Conservation (phyloP, 768 basidiomycete species). For the Tephrocybe sp. region DNA sequence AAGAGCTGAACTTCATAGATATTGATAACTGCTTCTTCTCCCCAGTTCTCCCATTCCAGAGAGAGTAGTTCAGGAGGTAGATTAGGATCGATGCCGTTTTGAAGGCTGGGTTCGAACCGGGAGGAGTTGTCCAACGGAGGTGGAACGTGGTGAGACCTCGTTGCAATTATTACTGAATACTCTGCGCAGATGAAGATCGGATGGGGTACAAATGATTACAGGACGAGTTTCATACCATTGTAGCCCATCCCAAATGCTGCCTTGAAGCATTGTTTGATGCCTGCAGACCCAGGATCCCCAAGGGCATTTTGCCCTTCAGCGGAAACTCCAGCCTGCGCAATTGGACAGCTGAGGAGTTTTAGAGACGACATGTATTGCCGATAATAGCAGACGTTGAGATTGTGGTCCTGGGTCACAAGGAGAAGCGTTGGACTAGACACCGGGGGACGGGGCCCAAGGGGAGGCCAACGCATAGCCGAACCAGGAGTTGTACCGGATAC, state of each 20-base stretch:
- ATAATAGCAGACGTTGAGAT: constrained; percentile 53
- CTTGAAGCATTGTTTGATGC: constrained; percentile 47
- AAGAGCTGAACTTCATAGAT: constrained; percentile 58
- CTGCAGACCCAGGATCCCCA: constrained; percentile 33
- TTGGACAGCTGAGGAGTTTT: constrained; percentile 48
- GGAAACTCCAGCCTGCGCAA: constrained; percentile 40
- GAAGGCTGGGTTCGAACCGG: constrained; percentile 41
- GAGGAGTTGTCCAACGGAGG: constrained; percentile 19
- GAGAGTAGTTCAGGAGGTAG: constrained; percentile 25
- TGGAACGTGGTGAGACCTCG: constrained; percentile 55
- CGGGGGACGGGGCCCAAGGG: constrained; percentile 56
- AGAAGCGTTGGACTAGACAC: constrained; percentile 56
- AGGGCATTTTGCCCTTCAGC: constrained; percentile 31
- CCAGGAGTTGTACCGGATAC: constrained; percentile 38
- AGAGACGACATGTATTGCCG: constrained; percentile 44
- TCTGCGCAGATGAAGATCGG: constrained; percentile 39
- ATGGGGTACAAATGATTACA: not conserved
- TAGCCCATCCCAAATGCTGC: constrained; percentile 65
- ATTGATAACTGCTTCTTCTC: constrained; percentile 61
- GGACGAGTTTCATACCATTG: constrained; percentile 40
- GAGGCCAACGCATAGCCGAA: constrained; percentile 54
- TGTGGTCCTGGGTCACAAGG: constrained; percentile 65
- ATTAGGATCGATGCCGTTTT: constrained; percentile 29
- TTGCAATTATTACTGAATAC: constrained; percentile 59
- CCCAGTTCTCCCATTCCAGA: constrained; percentile 53